Evolutionary conservation across 805 yeast species (phyloP).

Genomic region (Wickerhamiella hasegawae): DNA sequence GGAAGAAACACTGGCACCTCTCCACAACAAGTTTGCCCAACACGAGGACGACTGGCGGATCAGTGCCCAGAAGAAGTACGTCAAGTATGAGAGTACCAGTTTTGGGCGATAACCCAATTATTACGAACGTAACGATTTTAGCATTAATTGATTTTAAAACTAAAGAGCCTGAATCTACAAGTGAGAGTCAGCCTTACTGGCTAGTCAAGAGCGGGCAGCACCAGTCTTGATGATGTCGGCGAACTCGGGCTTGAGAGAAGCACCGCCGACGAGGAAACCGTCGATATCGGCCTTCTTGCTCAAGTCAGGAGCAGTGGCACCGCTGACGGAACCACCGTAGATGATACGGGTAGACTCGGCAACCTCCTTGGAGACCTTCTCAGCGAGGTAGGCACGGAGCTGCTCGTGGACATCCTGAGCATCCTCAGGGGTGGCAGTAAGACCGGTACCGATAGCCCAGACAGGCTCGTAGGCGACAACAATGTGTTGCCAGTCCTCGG

Average conservation of each 20-base stretch:
- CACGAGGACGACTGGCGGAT: conserved; percentile 66
- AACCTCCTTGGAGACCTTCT: conserved; percentile 59
- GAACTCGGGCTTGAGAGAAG: conserved; percentile 96
- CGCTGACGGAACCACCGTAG: conserved; percentile 98
- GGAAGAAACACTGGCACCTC: conserved; percentile 55
- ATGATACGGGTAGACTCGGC: conserved; percentile 76
- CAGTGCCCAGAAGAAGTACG: conserved; percentile 25
- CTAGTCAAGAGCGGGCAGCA: background rate
- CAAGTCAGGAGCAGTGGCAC: conserved; percentile 79
- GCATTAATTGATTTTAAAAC: no score
- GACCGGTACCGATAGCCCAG: conserved; percentile 99
- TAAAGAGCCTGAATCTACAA: no score
- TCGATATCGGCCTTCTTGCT: conserved; percentile 88
- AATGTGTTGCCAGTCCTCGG: conserved; percentile 71
- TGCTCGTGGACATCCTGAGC: conserved; percentile 89
- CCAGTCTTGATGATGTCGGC: conserved; percentile 78
- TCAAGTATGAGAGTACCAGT: conserved; percentile 5
- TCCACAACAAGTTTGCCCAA: conserved; percentile 42
- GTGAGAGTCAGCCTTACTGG: background rate
- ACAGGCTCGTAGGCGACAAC: conserved; percentile 99
- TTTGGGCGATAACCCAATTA: background rate
- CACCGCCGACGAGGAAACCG: conserved; percentile 99
- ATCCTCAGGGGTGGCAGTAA: conserved; percentile 96
- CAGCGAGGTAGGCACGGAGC: conserved; percentile 69
- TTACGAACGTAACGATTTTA: no score